Base-by-base conservation (phyloP, 768 basidiomycete species). In the Leucosporidium yakuticum region DNA sequence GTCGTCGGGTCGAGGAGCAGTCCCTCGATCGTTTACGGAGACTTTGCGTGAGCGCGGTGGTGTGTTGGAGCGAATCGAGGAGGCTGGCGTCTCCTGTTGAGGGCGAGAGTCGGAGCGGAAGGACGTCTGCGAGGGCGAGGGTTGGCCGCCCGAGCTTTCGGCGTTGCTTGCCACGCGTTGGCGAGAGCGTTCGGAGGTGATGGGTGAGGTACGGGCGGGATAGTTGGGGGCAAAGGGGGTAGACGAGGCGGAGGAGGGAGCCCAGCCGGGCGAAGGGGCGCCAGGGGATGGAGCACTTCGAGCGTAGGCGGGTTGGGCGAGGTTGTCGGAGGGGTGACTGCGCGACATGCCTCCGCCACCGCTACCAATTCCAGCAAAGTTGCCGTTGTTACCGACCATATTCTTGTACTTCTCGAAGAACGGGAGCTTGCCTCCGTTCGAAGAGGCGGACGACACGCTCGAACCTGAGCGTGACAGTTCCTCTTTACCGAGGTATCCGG, bases 321-420 rank as follows among this genome's bases (percentile, higher is more conserved):
- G 47, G 20, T 25, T 39, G 21, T 63, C 39, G 32, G 48, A 29
- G 4, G 53, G 21, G 6, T n/a, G 39, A 19, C 53, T 55, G 27
- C 62, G 62, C 0, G 62, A 39, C 62, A 62, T 36, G 21, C 54
- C 34, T 1, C 20, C 19, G 17, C 29, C 17, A 2, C 50, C n/a
- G 51, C 3, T 9, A 34, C 23, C 20, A 27, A 60, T 21, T 31
- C 55, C 55, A 6, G n/a, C 11, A n/a, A 4, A 32, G 17, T 12
- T 32, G 4, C 36, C 50, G 23, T 23, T 23, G 23, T 17, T 51
- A 21, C 44, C 47, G 2, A 67, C 56, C 23, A 63, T 65, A 48
- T 69, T 61, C 49, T 72, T 58, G 57, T 72, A 72, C 23, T 56
- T 34, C 32, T 72, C 71, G 56, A 72, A 72, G 59, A 72, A 72